Evolutionary conservation across 139 green algal species (phyloP).

Genomic region (Chlamydomonas sphaeroides): DNA sequence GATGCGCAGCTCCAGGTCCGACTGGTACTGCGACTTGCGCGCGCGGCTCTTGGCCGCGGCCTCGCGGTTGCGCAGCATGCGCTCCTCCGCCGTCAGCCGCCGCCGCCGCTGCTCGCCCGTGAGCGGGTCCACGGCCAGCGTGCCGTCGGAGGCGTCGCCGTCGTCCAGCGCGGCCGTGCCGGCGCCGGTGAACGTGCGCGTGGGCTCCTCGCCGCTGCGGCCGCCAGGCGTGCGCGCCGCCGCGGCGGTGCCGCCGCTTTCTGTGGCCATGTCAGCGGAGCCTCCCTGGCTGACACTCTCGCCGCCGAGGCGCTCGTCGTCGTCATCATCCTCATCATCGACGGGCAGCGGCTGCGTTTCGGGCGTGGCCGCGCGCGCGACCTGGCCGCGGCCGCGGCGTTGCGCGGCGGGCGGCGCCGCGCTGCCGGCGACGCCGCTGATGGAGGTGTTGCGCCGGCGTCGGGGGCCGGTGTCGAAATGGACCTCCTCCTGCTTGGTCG

Average conservation of each 20-base stretch:
- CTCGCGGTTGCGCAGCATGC: constrained; percentile 20
- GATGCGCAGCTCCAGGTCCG: constrained; percentile 7
- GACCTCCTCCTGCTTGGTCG: no score
- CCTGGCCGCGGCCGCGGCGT: no score
- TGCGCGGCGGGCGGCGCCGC: background rate
- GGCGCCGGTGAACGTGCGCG: background rate
- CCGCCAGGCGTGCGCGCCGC: background rate
- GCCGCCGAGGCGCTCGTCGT: background rate
- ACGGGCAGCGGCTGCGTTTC: no score
- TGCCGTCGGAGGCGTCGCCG: background rate
- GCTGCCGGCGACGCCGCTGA: background rate
- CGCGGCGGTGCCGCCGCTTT: background rate
- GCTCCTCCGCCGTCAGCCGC: constrained; percentile 15
- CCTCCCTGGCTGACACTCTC: background rate
- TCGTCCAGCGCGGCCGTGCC: background rate
- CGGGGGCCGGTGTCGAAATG: no score
- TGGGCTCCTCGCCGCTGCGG: background rate
- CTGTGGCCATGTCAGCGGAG: background rate
- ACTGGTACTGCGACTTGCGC: constrained; percentile 9
- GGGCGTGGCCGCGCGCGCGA: no score
- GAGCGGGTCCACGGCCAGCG: background rate
- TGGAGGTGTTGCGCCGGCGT: background rate
- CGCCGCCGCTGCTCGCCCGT: background rate
- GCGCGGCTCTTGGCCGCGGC: constrained; percentile 19
- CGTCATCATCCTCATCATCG: background rate